Base-by-base conservation (phyloP, 1,139 yeast species). In the Diutina sp. region DNA sequence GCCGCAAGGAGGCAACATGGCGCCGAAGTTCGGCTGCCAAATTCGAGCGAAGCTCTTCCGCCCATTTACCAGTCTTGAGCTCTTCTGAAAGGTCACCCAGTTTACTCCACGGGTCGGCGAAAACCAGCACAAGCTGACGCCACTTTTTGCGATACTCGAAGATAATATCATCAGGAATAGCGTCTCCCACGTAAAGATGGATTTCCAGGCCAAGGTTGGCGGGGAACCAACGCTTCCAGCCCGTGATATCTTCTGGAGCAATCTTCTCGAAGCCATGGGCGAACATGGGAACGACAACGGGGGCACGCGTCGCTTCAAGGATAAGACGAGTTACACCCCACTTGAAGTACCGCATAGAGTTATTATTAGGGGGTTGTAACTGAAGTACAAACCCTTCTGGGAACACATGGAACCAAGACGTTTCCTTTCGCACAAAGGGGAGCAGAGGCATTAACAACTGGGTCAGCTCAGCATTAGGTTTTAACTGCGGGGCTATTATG, bases 331-430 rank as follows among this genome's bases (percentile, higher is more conserved):
- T 80, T 0, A 90, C 84, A 0, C 99, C 99, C 99, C 99, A 93
- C 66, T 90, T 87, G 76, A 93, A 93, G 68, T 89, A 93, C 60
- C 97, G 76, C 91, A 93, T 87, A 4, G 97, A 88, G 63, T 88
- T 85, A 57, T 79, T 75, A 67, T 81, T 83, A 1, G 97, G 97
- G 51, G 84, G 84, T 60, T 84, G 79, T 38, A 91, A 73, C 68
- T 93, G 99, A 56, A 93, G 79, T 1, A 93, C 98, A 67, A 86
- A 88, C 0, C 96, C 97, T 68, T 93, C 99, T 0, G 99, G 99
- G 69, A 90, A 93, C 5, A 91, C 84, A 68, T 93, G 98, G 59
- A 93, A 82, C 99, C 99, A 93, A 1, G 89, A 82, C 1, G 93
- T 87, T 61, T 78, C 80, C 14, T 74, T 71, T 58, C 90, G 73